A percentile compares a stretch with the other conserved stretches of the same genome.
Evolutionary conservation across 1,284 basidiomycete species (phyloP).

Genomic region (Moesziomyces antarcticus): DNA sequence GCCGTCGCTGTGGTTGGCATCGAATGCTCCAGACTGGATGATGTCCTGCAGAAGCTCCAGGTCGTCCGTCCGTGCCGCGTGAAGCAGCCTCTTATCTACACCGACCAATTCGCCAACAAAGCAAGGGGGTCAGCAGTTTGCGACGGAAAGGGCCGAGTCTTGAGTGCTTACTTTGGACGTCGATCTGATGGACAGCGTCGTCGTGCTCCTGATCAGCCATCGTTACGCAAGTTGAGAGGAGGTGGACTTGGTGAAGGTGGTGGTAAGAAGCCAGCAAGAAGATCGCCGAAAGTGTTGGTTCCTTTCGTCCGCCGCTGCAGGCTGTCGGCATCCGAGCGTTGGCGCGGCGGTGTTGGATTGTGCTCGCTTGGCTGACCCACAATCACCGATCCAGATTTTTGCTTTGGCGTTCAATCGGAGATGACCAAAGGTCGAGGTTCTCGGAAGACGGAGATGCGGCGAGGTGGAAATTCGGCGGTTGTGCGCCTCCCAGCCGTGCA

Average conservation of each 20-base stretch:
- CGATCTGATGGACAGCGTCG: constrained; percentile 37
- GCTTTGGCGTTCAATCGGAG: not conserved
- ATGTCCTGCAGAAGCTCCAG: constrained; percentile 56
- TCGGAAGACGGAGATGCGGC: constrained; percentile 19
- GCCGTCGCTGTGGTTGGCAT: constrained; percentile 60
- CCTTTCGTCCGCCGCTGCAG: not conserved
- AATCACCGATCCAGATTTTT: no score
- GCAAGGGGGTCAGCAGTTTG: not conserved
- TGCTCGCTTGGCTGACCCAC: not conserved
- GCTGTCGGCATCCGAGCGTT: not conserved
- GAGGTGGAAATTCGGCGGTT: constrained; percentile 1
- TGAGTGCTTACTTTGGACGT: constrained; percentile 39
- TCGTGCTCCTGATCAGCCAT: constrained; percentile 43
- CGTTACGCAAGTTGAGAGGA: not conserved
- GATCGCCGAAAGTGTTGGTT: constrained; percentile 19
- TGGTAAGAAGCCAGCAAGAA: constrained; percentile 3
- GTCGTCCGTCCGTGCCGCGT: constrained; percentile 61
- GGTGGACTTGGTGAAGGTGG: not conserved
- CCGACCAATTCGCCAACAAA: not conserved
- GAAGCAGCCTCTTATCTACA: constrained; percentile 57
- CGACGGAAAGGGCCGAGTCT: not conserved
- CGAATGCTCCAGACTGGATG: constrained; percentile 45
- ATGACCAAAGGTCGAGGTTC: no score
- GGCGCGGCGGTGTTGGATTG: constrained; percentile 16
- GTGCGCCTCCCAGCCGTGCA: not conserved